Evolutionary conservation across 139 green algal genomes (phyloP).

Genomic region (Closterium sp.): DNA sequence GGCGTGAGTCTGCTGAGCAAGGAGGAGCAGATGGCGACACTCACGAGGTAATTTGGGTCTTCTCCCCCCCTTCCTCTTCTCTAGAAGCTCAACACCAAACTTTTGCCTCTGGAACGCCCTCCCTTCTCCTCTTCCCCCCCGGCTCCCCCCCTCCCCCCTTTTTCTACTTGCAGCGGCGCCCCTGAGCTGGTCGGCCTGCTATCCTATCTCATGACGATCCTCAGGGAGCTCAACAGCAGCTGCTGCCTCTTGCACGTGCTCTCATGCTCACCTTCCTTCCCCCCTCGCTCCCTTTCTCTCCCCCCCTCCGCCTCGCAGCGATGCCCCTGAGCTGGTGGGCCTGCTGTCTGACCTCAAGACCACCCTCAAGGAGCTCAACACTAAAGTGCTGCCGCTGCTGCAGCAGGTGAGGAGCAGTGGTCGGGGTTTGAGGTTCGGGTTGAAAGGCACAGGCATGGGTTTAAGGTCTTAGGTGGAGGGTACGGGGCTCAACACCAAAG

Average conservation of each 20-base stretch:
- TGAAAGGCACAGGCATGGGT: too few species aligned
- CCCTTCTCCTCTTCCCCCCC: neutral
- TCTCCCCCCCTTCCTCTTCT: too few species aligned
- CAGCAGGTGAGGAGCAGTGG: too few species aligned
- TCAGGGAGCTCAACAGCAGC: slow-evolving; percentile 35
- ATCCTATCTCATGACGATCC: slow-evolving; percentile 44
- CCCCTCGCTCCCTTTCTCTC: neutral
- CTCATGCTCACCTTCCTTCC: neutral
- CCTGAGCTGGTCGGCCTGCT: slow-evolving; percentile 80
- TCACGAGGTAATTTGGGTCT: slow-evolving; percentile 20
- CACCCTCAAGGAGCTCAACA: neutral
- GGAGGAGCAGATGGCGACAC: slow-evolving; percentile 53
- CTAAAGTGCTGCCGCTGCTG: too few species aligned
- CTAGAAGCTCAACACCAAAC: too few species aligned
- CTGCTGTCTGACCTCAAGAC: neutral
- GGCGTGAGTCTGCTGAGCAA: slow-evolving; percentile 30
- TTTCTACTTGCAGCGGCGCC: slow-evolving; percentile 56
- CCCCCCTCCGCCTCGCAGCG: neutral
- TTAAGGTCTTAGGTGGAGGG: too few species aligned
- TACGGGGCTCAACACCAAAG: too few species aligned
- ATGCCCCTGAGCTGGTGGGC: neutral
- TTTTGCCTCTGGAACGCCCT: neutral
- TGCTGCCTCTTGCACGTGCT: neutral
- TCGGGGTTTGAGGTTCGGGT: too few species aligned
- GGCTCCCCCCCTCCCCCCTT: too few species aligned